Base-by-base conservation (phyloP, 2,329 filamentous ascomycete species). In the Aspergillus sp. region DNA sequence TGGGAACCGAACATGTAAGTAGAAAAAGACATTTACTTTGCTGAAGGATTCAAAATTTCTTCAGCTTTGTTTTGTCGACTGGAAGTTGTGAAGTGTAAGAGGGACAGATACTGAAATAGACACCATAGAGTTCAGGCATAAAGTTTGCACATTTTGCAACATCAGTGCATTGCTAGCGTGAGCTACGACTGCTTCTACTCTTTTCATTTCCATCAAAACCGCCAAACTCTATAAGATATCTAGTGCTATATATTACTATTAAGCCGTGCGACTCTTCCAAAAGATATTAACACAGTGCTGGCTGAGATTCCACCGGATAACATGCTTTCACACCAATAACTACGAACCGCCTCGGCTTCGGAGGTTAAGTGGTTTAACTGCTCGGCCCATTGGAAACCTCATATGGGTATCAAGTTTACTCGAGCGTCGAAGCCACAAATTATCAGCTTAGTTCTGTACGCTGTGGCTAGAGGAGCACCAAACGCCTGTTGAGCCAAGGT, bases 101-200 rank as follows among this genome's bases (percentile, higher is more conserved):
- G 20, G 11, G 41, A 22, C 9, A 20, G 2, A 34, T 8, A 22
- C 12, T 9, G 22, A 22, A 13, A 38, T 22, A 4, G 4, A 34
- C 13, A 18, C 39, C 39, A 36, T 4, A 47, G 13, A 56, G 12
- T n/a, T 5, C 34, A 34, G 56, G 50, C 50, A 53, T 12, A 13
- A 20, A 34, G 13, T 54, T 51, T 55, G 58, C 59, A 48, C 56
- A 36, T 41, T 59, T 58, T 56, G 57, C 57, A 56, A 15, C 26
- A 2, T 22, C 39, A 24, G 13, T 0, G 4, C 34, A 41, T 50
- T 13, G 36, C 15, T 24, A 38, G 11, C 17, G 9, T 8, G 3
- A 30, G 12, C 34, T 17, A 6, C 34, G 18, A 20, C 9, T n/a
- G 26, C 48, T 18, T 38, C 24, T 13, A 30, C 24, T 32, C 30